Base-by-base conservation (phyloP, 169 alveolate genomes). In the Plasmodium coatneyi region DNA sequence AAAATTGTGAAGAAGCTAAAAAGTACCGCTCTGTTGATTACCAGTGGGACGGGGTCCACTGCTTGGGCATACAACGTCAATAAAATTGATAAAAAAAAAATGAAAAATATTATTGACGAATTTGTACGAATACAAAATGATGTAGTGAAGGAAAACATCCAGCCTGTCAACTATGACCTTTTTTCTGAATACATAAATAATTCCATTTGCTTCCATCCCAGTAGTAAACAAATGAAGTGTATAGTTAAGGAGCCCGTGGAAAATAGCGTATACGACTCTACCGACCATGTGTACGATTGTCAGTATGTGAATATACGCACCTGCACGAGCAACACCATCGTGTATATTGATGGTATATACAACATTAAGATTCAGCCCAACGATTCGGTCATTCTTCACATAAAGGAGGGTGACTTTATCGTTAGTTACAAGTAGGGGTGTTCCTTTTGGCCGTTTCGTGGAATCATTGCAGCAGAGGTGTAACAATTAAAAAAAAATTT, bases 1-100 rank as follows among this genome's bases (percentile, higher is more conserved):
- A 82, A 76, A 72, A 81, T 90, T 7, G 70, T 96, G 1, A 95
- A 84, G 78, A 92, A 96, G 79, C 91, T 96, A 32, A 96, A 96
- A 54, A 90, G 97, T 71, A 94, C 96, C 5, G 97, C 96, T 28
- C 94, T 96, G n/a, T 82, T 96, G 7, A 89, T 96, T 10, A 89
- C 97, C 6, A 95, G 97, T 30, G 98, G 98, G 1, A 96, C 98
- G 7, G 98, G 98, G 34, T 97, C 98, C 16, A 96, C 98, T 36
- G 98, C 98, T 0, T 97, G 98, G 98, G 96, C 97, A 22, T 97
- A 95, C 91, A 97, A 97, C 93, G 93, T 97, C 83, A 87, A 96
- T 76, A 96, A 97, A 76, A 80, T 92, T 49, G 93, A 92, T 70
- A 90, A 84, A 30, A 83, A 87, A 79, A 90, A 84, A 52, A 95